Conservation (phyloP, 148 eudicot genomes). For the Euryodendron excelsum region DNA sequence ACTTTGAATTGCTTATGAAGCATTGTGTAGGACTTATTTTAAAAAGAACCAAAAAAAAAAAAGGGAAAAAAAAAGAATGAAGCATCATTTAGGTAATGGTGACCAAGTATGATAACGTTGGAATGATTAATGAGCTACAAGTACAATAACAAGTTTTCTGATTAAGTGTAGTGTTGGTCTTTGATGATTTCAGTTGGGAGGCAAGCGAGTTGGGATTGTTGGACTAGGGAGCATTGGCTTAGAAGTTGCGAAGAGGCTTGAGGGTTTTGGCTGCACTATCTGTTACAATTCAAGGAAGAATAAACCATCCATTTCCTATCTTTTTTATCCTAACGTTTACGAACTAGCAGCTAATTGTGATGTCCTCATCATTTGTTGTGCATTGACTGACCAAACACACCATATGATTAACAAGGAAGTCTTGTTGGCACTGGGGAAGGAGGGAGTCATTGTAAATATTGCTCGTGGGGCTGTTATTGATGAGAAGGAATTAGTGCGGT, state of each 20-base stretch:
- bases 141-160: too few relatives aligned
- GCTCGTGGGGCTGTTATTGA: slow-evolving; percentile 54
- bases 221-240: slow-evolving; percentile 21
- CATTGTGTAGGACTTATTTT: too few relatives aligned
- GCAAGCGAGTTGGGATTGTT: slow-evolving; percentile 22
- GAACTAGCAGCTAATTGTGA: neutral
- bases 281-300: slow-evolving; percentile 10
- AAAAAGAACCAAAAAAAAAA: too few relatives aligned
- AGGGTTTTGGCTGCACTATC: slow-evolving; percentile 4
- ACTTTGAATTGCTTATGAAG: too few relatives aligned
- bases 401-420: slow-evolving; percentile 52
- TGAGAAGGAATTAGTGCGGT: slow-evolving; percentile 47
- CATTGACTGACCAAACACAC: slow-evolving; percentile 52
- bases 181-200: slow-evolving; percentile 13
- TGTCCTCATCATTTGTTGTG: slow-evolving; percentile 23
- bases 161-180: neutral
- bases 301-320: neutral
- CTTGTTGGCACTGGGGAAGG: slow-evolving; percentile 41
- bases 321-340: neutral
- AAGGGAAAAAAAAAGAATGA: too few relatives aligned
- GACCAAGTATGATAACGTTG: too few relatives aligned
- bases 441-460: slow-evolving; percentile 50
- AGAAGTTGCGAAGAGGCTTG: slow-evolving; percentile 17
- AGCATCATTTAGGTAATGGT: too few relatives aligned
- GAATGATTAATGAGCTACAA: too few relatives aligned